A percentile compares a stretch with the other conserved stretches of the same genome.
Evolutionary conservation across 768 basidiomycete species (phyloP).

Genomic region (Trametes villosa): DNA sequence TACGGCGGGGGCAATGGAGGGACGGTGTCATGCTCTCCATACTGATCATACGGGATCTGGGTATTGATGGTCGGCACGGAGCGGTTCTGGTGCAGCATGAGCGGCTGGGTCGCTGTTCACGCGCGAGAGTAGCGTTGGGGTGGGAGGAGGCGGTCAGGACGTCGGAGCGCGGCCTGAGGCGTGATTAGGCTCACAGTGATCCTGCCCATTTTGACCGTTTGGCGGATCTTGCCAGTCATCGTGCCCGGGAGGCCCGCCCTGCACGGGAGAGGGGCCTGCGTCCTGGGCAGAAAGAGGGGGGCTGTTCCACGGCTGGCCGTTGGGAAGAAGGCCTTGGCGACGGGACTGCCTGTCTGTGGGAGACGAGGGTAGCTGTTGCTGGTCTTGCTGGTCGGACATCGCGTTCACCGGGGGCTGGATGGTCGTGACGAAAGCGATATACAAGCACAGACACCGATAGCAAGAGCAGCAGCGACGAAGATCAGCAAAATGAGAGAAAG

Average conservation of each 20-base stretch:
- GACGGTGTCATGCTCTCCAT: conserved; percentile 23
- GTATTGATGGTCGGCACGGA: conserved; percentile 53
- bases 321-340: conserved; percentile 21
- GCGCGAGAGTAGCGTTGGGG: neutral
- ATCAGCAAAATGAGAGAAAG: no score
- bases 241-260: conserved; percentile 4
- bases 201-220: conserved; percentile 16
- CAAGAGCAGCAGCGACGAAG: no score
- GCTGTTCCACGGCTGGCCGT: conserved; percentile 17
- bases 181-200: conserved; percentile 25
- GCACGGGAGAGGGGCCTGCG: neutral
- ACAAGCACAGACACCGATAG: neutral
- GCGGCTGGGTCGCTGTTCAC: conserved; percentile 10
- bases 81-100: conserved; percentile 51
- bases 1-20: conserved; percentile 41
- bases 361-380: conserved; percentile 12
- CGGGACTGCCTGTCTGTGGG: conserved; percentile 18
- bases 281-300: conserved; percentile 7
- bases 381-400: conserved; percentile 25
- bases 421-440: neutral
- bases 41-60: conserved; percentile 36
- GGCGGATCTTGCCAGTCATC: neutral
- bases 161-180: neutral
- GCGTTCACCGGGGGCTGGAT: conserved; percentile 1
- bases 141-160: conserved; percentile 8